Evolutionary conservation across 164 flowering plant species (phyloP).

Genomic region (Akebia trifoliata): DNA sequence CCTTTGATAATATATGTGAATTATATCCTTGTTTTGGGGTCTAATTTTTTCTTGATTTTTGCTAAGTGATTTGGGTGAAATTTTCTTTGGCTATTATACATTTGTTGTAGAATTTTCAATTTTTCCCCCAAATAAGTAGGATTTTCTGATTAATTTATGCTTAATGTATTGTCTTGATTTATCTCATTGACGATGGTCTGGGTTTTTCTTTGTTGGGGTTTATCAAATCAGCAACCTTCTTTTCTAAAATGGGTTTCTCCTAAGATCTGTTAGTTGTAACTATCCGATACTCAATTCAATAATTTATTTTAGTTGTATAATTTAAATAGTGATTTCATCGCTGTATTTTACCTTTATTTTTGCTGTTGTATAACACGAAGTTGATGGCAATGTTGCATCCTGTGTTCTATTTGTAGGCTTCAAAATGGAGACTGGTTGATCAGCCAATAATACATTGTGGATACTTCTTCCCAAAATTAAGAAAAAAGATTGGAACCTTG

Average conservation of each 20-base stretch:
- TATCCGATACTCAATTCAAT: neutral
- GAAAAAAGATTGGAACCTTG: neutral
- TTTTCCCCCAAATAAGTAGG: too few relatives aligned
- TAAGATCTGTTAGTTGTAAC: neutral
- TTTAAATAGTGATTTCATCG: too few relatives aligned
- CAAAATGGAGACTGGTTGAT: conserved; percentile 33
- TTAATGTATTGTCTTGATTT: too few relatives aligned
- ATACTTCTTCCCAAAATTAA: conserved; percentile 6
- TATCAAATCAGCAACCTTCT: neutral
- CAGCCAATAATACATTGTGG: conserved; percentile 22
- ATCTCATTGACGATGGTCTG: too few relatives aligned
- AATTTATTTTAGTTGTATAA: neutral
- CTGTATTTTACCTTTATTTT: neutral
- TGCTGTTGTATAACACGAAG: neutral
- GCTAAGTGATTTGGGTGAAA: neutral
- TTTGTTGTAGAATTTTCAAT: too few relatives aligned
- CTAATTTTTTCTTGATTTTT: neutral
- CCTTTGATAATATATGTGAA: neutral
- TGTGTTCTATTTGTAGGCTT: conserved; percentile 36
- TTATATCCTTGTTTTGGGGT: conserved; percentile 1
- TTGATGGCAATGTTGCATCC: conserved; percentile 11
- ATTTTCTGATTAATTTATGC: too few relatives aligned
- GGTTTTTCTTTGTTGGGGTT: neutral
- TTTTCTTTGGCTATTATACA: neutral
- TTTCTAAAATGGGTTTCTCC: neutral